These are phyloP conservation scores for Candida maris DNA, from an alignment of 805 yeast genomes.

Conservation along the genomic window DNA sequence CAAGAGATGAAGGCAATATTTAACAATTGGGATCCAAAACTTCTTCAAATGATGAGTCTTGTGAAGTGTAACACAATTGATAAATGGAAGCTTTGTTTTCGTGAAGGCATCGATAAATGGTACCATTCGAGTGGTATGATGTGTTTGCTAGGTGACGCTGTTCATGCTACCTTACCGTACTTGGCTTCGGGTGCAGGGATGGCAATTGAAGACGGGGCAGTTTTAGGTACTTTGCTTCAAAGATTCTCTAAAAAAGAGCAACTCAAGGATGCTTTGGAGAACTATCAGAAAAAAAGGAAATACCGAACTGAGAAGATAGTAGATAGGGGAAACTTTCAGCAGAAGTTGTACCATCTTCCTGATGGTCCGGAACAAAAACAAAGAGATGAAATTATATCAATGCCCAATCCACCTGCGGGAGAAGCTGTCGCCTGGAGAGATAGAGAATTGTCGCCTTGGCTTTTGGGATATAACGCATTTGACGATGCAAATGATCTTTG, in stretches of 20 bases:
- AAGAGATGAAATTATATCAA: constrained; percentile 20
- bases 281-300: constrained; percentile 24
- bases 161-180: constrained; percentile 34
- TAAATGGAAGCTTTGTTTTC: constrained; percentile 30
- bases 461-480: constrained; percentile 28
- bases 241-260: constrained; percentile 18
- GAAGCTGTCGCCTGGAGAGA: constrained; percentile 27
- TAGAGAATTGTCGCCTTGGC: constrained; percentile 26
- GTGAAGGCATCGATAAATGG: constrained; percentile 28
- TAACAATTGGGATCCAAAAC: constrained; percentile 29
- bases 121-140: constrained; percentile 25
- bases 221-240: constrained; percentile 22
- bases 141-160: constrained; percentile 31
- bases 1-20: constrained; percentile 26
- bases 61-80: constrained; percentile 17
- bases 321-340: constrained; percentile 18
- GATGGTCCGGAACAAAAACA: constrained; percentile 28
- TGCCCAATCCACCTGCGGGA: constrained; percentile 21
- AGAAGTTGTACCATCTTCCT: constrained; percentile 26
- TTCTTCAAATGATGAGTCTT: constrained; percentile 21
- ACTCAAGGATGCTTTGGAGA: constrained; percentile 17
- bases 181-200: constrained; percentile 34
- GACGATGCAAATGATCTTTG: constrained; percentile 27
- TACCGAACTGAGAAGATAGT: constrained; percentile 28
- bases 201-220: constrained; percentile 35